Evolutionary conservation across 2,329 filamentous ascomycete species (phyloP), one percentile per base, ranked within the genome.

Genomic region (Sporothrix humicola): DNA sequence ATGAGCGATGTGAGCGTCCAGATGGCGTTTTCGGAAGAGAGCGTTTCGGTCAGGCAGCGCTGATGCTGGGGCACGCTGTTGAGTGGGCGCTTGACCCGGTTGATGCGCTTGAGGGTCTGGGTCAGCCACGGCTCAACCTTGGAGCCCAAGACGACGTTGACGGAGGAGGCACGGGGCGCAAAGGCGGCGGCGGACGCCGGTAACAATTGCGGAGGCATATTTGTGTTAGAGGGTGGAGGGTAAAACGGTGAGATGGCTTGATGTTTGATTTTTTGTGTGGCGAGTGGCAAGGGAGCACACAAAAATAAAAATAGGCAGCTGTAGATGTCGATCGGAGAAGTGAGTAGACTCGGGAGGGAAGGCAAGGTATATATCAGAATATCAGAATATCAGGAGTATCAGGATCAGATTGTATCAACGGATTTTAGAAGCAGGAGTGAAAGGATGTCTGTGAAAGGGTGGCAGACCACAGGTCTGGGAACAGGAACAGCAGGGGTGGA

Each of bases 121-220:
- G 96, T 99, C 83, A 98, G 88, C 96, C 96, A 99, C 74, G 94
- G 93, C 85, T 98, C 95, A 80, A 97, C 90, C 86, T 96, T 97
- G 81, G 92, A 92, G 80, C 91, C 93, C 79, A 99, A 87, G 75
- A 99, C 96, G 78, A 99, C 93, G 82, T 97, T 98, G 82, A 97
- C 95, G 37, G 93, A 94, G 68, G 94, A 94, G 74, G 89, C 88
- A 80, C 96, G 90, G 78, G 95, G 95, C 79, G 95, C 95, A 86
- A 98, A 99, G 80, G 96, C 95, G 76, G 95, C 94, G 78, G 96
- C 96, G 79, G 96, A 98, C 76, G 95, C 95, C 78, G 96, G 96
- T 79, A 99, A 87, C 82, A 99, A 87, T 87, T 96, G 92, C 80
- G 94, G 92, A 82, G 94, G 94, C 96, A 98, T 98, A 71, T 56